A percentile compares a stretch with the other conserved stretches of the same genome.
phyloP scores from a whole-genome alignment of 768 basidiomycete species.

The Dentipellis sp. region DNA sequence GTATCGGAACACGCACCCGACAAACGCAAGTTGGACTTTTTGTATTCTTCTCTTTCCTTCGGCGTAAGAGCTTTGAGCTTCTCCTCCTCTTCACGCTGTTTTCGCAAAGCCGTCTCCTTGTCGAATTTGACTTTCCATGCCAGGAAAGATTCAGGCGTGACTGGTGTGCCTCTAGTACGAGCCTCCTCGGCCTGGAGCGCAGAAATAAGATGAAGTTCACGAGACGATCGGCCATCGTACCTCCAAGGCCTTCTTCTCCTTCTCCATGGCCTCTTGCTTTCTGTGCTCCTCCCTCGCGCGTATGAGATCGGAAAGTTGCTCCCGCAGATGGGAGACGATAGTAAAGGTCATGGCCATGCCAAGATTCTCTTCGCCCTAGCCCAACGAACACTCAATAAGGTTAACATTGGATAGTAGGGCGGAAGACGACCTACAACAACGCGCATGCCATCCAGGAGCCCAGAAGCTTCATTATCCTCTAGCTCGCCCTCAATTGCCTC shows the following conservation, averaged over 20 bases:
- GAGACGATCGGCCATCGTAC: conserved; percentile 28
- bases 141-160: conserved; percentile 74
- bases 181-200: conserved; percentile 70
- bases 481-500: conserved; percentile 52
- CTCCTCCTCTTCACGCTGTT: conserved; percentile 70
- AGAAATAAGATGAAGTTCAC: conserved; percentile 3
- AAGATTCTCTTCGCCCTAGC: conserved; percentile 73
- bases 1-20: conserved; percentile 42
- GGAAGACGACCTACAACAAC: conserved; percentile 37
- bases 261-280: conserved; percentile 59
- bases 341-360: conserved; percentile 99
- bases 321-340: conserved; percentile 75
- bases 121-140: conserved; percentile 78
- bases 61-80: conserved; percentile 55
- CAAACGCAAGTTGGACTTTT: conserved; percentile 47
- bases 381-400: background rate
- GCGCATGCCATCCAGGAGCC: conserved; percentile 47
- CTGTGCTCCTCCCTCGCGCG: conserved; percentile 45
- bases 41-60: conserved; percentile 84
- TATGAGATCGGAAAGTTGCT: conserved; percentile 60
- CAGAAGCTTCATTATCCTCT: conserved; percentile 44
- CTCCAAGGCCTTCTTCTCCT: conserved; percentile 67
- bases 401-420: background rate
- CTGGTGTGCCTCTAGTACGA: conserved; percentile 84
- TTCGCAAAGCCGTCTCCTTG: conserved; percentile 49